These are phyloP conservation scores for Gigaspora rosea DNA, from an alignment of 192 early-diverging fungal genomes.

Conservation along the genomic window DNA sequence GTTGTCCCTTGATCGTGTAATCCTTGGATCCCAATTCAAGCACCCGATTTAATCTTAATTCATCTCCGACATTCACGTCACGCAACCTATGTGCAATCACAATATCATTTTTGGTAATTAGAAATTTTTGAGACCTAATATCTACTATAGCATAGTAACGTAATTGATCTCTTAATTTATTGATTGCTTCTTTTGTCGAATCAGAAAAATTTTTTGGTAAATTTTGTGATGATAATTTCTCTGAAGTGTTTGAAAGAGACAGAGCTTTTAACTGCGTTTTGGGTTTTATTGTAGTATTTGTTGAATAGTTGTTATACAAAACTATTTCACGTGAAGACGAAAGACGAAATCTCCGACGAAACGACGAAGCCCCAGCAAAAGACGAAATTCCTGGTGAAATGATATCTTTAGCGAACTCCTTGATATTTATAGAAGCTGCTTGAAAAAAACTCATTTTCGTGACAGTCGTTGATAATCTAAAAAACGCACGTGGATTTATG, in stretches of 20 bases:
- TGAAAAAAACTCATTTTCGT: too few relatives aligned
- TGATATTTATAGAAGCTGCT: too few relatives aligned
- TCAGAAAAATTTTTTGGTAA: neutral
- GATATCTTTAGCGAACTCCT: too few relatives aligned
- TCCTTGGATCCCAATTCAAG: slow-evolving; percentile 84
- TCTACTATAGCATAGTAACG: slow-evolving; percentile 64
- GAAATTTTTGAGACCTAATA: slow-evolving; percentile 83
- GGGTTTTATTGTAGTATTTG: neutral
- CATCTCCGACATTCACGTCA: slow-evolving; percentile 85
- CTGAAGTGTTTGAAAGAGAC: neutral
- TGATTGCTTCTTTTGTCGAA: neutral
- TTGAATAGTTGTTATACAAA: too few relatives aligned
- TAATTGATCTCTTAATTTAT: slow-evolving; percentile 14
- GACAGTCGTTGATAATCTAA: too few relatives aligned
- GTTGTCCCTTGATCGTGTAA: slow-evolving; percentile 83
- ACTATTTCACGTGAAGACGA: too few relatives aligned
- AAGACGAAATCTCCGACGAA: too few relatives aligned
- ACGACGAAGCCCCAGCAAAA: too few relatives aligned
- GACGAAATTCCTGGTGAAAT: too few relatives aligned
- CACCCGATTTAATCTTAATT: slow-evolving; percentile 82
- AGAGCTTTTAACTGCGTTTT: neutral
- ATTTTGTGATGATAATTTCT: neutral
- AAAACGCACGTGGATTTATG: too few relatives aligned
- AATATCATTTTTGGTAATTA: slow-evolving; percentile 86
- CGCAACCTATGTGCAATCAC: slow-evolving; percentile 81